Evolutionary conservation across 2,329 filamentous ascomycete genomes (phyloP), one percentile per base, ranked within the genome.

Genomic region (Hortaea werneckii): DNA sequence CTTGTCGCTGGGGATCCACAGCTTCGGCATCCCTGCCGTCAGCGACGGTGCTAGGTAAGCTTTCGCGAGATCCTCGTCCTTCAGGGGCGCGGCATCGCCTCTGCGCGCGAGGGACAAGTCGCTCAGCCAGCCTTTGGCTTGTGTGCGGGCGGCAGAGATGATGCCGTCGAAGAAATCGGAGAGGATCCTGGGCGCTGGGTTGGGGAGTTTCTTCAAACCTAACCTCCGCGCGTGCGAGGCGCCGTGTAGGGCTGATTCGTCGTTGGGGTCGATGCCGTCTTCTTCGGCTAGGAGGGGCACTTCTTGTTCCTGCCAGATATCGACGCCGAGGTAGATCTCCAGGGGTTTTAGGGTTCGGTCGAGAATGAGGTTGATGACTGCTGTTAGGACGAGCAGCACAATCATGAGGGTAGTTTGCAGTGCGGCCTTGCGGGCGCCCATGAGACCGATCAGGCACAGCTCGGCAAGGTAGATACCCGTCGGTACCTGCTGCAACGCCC

Each of bases 401-500:
- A 65, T 60, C 62, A 71, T 68, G 41, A 72, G 59, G 5, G 61
- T 58, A 6, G 71, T 59, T n/a, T 71, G 69, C 1, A 63, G 67
- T 6, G 59, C 56, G 1, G 67, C 64, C 40, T 62, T 60, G 1
- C 65, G 50, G 5, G 59, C 65, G 2, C 63, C 59, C 49, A 73
- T 68, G 12, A 73, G 60, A 40, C 70, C 71, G 5, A 73, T 69
- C 20, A 74, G 58, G 48, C 69, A 71, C n/a, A 69, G 57, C 49
- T 73, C 67, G 6, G 69, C 68, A 4, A 74, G 60, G 45, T 73
- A 74, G 11, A 73, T 58, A 42, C 71, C 71, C 4, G 66, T 67
- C 7, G 68, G 65, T 32, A 74, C 63, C 41, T 74, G 71, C 46
- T 69, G 65, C 27, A 74, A 50, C 4, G 71, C 71, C 27, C 67